Percentiles rank a stretch among this genome's conserved stretches.
phyloP scores from a whole-genome alignment of 352 stramenopile genomes.

The Phytophthora melonis region DNA sequence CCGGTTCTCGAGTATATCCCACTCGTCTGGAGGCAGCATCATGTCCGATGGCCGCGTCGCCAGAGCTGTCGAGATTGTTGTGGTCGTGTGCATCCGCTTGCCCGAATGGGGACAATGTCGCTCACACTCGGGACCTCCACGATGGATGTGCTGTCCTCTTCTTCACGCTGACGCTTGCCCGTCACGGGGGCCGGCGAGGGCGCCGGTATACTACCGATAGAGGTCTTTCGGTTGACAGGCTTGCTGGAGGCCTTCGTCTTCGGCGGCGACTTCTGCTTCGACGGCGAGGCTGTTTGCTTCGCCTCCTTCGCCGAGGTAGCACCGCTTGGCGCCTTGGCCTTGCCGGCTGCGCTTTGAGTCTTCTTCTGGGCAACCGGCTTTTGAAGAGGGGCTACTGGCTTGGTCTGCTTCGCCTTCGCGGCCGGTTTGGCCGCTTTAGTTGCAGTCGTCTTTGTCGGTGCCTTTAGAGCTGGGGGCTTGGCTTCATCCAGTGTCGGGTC shows the following conservation, averaged over 20 bases:
- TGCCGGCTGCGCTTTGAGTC: conserved; percentile 23
- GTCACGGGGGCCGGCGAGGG: background rate
- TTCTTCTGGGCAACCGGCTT: conserved; percentile 32
- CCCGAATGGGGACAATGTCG: conserved; percentile 55
- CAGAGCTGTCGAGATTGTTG: conserved; percentile 57
- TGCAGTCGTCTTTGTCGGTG: conserved; percentile 5
- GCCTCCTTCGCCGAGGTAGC: conserved; percentile 12
- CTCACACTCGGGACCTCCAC: conserved; percentile 51
- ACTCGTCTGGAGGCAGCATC: conserved; percentile 68
- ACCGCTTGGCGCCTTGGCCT: conserved; percentile 19
- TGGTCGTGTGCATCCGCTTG: conserved; percentile 54
- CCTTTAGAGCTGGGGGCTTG: background rate
- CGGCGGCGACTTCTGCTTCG: conserved; percentile 4
- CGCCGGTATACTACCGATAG: background rate
- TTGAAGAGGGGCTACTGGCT: conserved; percentile 4
- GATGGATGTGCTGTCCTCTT: conserved; percentile 42
- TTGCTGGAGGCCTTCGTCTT: conserved; percentile 20
- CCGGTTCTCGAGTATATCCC: conserved; percentile 68
- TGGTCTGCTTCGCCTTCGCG: conserved; percentile 24
- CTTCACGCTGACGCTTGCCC: conserved; percentile 50
- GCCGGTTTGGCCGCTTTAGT: conserved; percentile 12
- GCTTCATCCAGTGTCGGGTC: background rate
- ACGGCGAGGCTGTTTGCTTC: conserved; percentile 21
- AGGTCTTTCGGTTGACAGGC: conserved; percentile 8
- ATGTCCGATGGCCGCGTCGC: conserved; percentile 47